A percentile compares a stretch with the other conserved stretches of the same genome.
These are phyloP conservation scores for Kodamaea plutei DNA, from an alignment of 1,139 yeast species.

Conservation along the genomic window DNA sequence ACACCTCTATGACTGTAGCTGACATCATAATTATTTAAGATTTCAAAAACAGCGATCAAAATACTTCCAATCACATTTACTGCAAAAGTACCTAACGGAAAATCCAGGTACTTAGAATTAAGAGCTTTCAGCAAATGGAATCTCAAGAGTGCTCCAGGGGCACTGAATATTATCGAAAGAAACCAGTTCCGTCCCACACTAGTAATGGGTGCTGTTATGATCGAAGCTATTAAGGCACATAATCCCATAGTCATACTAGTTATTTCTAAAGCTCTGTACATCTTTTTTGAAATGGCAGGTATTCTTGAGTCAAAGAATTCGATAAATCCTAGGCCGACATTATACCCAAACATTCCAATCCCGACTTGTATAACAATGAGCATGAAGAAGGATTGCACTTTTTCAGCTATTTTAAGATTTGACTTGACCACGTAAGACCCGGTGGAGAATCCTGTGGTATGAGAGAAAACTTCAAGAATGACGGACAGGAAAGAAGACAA, in stretches of 20 bases:
- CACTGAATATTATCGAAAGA: constrained; percentile 54
- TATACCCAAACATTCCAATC: constrained; percentile 32
- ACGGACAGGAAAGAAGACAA: constrained; percentile 78
- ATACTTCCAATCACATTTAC: constrained; percentile 65
- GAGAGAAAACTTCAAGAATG: constrained; percentile 61
- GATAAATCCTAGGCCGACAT: constrained; percentile 29
- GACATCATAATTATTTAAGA: not conserved
- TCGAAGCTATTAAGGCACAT: constrained; percentile 35
- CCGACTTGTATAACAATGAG: constrained; percentile 33
- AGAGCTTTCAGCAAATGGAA: constrained; percentile 49
- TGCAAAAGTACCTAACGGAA: constrained; percentile 72
- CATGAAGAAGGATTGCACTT: too few species aligned
- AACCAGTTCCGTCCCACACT: constrained; percentile 62
- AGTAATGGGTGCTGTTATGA: constrained; percentile 29
- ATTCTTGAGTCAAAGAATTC: constrained; percentile 16
- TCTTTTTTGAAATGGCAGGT: constrained; percentile 18
- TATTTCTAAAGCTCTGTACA: constrained; percentile 18
- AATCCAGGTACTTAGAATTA: constrained; percentile 38
- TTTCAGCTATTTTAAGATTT: too few species aligned
- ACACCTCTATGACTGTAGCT: constrained; percentile 56
- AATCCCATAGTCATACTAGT: constrained; percentile 22
- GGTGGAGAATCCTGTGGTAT: constrained; percentile 74
- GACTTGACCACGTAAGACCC: constrained; percentile 41
- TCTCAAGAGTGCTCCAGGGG: constrained; percentile 61
- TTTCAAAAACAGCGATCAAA: constrained; percentile 16